A percentile compares a stretch with the other conserved stretches of the same genome.
Conservation (phyloP, 2,329 filamentous ascomycete species). For the Aspergillus novofumigatus region DNA sequence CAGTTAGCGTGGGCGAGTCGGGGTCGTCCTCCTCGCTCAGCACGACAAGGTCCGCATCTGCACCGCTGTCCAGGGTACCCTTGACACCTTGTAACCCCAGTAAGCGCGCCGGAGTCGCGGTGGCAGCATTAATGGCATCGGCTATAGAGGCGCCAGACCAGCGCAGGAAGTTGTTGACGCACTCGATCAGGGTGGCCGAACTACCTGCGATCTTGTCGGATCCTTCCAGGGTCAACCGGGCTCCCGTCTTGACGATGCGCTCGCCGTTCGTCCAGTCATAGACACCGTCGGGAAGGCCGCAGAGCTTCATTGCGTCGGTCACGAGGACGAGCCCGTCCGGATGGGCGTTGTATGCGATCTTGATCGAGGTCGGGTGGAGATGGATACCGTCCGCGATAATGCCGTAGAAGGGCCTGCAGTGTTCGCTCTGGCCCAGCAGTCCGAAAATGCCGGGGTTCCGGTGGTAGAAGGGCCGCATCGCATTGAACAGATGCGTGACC, state of each 20-base stretch:
- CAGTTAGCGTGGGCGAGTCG: constrained; percentile 28
- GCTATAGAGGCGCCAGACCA: constrained; percentile 39
- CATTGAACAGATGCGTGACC: constrained; percentile 93
- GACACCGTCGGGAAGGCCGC: constrained; percentile 75
- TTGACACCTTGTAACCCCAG: constrained; percentile 37
- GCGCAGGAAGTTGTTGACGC: constrained; percentile 42
- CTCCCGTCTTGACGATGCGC: constrained; percentile 57
- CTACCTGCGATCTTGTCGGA: constrained; percentile 75
- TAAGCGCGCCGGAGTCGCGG: constrained; percentile 37
- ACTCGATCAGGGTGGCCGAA: constrained; percentile 42
- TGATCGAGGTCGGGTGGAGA: constrained; percentile 80
- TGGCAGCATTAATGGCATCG: constrained; percentile 38
- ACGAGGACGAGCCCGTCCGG: constrained; percentile 82
- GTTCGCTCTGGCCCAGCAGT: constrained; percentile 65
- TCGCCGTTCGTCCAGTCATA: constrained; percentile 81
- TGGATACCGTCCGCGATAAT: constrained; percentile 90
- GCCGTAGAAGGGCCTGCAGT: constrained; percentile 67
- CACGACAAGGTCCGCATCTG: constrained; percentile 41
- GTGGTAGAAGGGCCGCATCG: constrained; percentile 86
- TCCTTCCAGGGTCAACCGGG: constrained; percentile 69
- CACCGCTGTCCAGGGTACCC: constrained; percentile 36
- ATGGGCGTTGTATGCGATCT: constrained; percentile 83
- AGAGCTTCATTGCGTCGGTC: constrained; percentile 86
- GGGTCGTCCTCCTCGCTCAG: constrained; percentile 32
- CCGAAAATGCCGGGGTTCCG: constrained; percentile 89